These are phyloP conservation scores for Helotiales sp. DNA, from an alignment of 2,329 filamentous ascomycete genomes.

Conservation along the genomic window DNA sequence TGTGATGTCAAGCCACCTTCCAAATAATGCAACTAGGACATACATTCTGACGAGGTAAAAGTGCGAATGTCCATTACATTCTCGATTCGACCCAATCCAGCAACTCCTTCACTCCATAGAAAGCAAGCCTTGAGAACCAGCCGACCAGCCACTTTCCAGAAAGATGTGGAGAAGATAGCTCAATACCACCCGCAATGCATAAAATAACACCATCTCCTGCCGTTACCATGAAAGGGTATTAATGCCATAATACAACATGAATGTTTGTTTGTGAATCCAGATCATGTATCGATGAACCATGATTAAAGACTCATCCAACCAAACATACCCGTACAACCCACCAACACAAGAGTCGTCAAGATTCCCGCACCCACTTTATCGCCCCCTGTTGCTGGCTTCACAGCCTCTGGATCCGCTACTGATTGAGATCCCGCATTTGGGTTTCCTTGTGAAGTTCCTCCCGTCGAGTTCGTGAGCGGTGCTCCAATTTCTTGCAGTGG, in stretches of 20 bases:
- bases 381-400: constrained; percentile 35
- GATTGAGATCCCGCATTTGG: constrained; percentile 27
- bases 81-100: too few relatives aligned
- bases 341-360: constrained; percentile 39
- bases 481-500: constrained; percentile 36
- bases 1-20: too few relatives aligned
- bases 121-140: too few relatives aligned
- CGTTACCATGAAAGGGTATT: neutral
- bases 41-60: too few relatives aligned
- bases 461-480: constrained; percentile 32
- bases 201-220: neutral
- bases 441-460: constrained; percentile 39
- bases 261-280: neutral
- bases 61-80: too few relatives aligned
- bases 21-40: too few relatives aligned
- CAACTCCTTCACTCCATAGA: too few relatives aligned
- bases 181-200: neutral
- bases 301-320: constrained; percentile 36
- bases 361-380: constrained; percentile 45
- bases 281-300: neutral
- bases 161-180: too few relatives aligned
- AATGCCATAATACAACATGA: neutral
- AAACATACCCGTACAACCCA: constrained; percentile 35
- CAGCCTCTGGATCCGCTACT: constrained; percentile 17
- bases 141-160: too few relatives aligned